Percentiles rank a stretch among this genome's conserved stretches.
These are phyloP conservation scores for Mrakia hoshinonis DNA, from an alignment of 768 basidiomycete species.

Conservation along the genomic window DNA sequence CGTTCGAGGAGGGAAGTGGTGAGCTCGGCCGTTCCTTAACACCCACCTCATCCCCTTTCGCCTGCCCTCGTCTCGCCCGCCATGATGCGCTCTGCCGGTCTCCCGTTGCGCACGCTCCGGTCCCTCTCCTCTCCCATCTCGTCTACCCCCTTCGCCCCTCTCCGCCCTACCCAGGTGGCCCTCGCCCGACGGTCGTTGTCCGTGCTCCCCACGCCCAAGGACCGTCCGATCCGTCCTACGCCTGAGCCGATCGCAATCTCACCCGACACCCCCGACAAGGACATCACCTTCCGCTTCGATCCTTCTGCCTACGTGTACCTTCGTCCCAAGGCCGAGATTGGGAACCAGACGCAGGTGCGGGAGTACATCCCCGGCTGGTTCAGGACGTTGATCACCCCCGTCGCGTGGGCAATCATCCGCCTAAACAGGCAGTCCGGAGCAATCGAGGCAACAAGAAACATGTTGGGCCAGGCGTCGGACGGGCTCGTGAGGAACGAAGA, in stretches of 20 bases:
- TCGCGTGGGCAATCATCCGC: background rate
- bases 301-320: constrained; percentile 21
- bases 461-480: constrained; percentile 18
- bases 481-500: constrained; percentile 25
- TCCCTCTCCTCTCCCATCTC: background rate
- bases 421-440: background rate
- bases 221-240: background rate
- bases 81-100: background rate
- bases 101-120: constrained; percentile 1
- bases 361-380: background rate
- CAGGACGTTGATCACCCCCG: background rate
- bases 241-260: too few species aligned
- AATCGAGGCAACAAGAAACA: constrained; percentile 22
- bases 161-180: constrained; percentile 14
- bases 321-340: constrained; percentile 7
- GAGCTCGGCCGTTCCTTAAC: too few species aligned
- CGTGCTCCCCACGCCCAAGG: background rate
- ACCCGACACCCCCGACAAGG: background rate
- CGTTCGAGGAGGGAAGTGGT: too few species aligned
- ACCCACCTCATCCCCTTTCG: too few species aligned
- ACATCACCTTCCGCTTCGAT: constrained; percentile 12
- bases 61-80: too few species aligned
- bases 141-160: background rate
- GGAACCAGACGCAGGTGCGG: background rate
- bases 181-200: background rate